Evolutionary conservation across 352 stramenopile species (phyloP).

Genomic region (Phytopythium delawarense): DNA sequence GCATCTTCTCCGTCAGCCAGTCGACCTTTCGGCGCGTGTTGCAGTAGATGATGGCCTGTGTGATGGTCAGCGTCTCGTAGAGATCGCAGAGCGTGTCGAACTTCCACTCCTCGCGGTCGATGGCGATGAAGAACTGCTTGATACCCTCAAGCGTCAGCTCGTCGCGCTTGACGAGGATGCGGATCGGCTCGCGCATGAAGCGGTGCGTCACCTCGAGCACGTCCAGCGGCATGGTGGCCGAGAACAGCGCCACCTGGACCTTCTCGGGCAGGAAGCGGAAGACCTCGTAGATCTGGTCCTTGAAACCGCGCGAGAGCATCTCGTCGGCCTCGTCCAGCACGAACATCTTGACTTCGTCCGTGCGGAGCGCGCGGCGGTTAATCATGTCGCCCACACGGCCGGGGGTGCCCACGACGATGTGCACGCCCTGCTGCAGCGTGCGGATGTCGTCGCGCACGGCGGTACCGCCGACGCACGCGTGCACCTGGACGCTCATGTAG

Average conservation of each 20-base stretch:
- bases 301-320: constrained; percentile 99
- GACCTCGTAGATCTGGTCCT: constrained; percentile 99
- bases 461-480: constrained; percentile 98
- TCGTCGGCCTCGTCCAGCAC: constrained; percentile 99
- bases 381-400: constrained; percentile 99
- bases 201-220: constrained; percentile 97
- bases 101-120: constrained; percentile 99
- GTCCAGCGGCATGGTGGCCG: constrained; percentile 98
- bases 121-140: constrained; percentile 99
- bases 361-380: constrained; percentile 94
- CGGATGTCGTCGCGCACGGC: constrained; percentile 98
- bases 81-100: constrained; percentile 99
- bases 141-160: constrained; percentile 99
- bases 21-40: constrained; percentile 99
- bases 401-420: constrained; percentile 98
- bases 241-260: constrained; percentile 98
- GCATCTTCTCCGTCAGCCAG: constrained; percentile 99
- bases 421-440: constrained; percentile 96
- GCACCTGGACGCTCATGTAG: constrained; percentile 97
- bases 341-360: constrained; percentile 96
- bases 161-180: constrained; percentile 99
- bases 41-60: constrained; percentile 99
- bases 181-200: constrained; percentile 99
- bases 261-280: constrained; percentile 99
- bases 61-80: constrained; percentile 99